Evolutionary conservation across 2,329 filamentous ascomycete species (phyloP), one percentile per base, ranked within the genome.

Genomic region (Cercospora janseana): DNA sequence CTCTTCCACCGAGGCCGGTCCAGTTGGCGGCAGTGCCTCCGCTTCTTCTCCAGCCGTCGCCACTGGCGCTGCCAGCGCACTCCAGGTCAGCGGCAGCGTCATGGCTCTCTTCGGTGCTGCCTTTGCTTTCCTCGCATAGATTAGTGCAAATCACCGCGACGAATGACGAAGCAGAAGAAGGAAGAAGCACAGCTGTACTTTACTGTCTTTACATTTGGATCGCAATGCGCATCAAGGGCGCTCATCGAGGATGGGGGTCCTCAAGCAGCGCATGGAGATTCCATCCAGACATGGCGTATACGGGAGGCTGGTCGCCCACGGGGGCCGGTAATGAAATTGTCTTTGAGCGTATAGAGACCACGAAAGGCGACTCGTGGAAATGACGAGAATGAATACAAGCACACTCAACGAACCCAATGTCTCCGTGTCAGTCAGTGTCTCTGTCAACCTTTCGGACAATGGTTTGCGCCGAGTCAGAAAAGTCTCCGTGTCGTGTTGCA

Each of bases 121-220:
- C 16, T 46, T 57, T 15, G 58, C 56, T 29, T 45, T 55, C 41
- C 49, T 60, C 26, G 54, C 54, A 42, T 60, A 58, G 34, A 41
- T n/a, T n/a, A n/a, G n/a, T 13, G n/a, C 5, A 12, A 1, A 4
- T 38, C 15, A 15, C 16, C 21, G 20, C 20, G 10, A 21, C 23
- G 31, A 35, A 41, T 15, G n/a, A 21, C 9, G 12, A 41, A 13
- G 9, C 6, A n/a, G 16, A 37, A 6, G 34, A 20, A 34, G 4
- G 29, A 37, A 6, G 13, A 37, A 37, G 13, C 12, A 20, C 34
- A 37, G 16, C 13, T 35, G 34, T 37, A 37, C 15, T 20, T 21
- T 37, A 37, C 34, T 20, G 18, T 37, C 15, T n/a, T n/a, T n/a
- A 37, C 16, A 12, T 6, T 21, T 12, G 9, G n/a, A 4, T 37